Evolutionary conservation across 2,329 filamentous ascomycete species (phyloP), one percentile per base, ranked within the genome.

Genomic region (Cytospora leucostoma): DNA sequence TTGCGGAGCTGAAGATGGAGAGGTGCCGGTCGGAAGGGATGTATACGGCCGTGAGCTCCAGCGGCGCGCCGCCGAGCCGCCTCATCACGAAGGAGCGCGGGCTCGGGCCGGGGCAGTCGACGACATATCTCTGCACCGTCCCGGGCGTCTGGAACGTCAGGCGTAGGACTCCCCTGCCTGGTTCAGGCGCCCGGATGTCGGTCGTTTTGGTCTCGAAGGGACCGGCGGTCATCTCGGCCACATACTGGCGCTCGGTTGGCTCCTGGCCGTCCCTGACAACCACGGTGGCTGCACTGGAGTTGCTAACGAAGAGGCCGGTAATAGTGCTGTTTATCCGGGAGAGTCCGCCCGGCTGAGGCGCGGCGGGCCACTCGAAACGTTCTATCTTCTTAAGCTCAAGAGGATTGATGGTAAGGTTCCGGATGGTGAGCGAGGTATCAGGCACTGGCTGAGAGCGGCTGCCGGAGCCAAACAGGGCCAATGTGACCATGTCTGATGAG

Each of bases 1-100:
- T 82, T 17, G 88, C 83, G 6, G 88, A 92, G 66, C 88, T 91
- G 76, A 89, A 88, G 65, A 98, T 80, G 49, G 85, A 77, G 11
- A 89, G 76, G 70, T 84, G 80, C 34, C 83, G 81, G 59, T 81
- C 79, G 7, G 79, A 71, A 7, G 81, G 81, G 11, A 89, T 76
- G 77, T 88, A 92, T 63, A 93, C 80, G 38, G 83, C 86, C 0
- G 89, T 91, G 68, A 90, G 84, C 63, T 83, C 80, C 73, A 85
- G 78, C 49, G 19, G 63, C 47, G 11, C 19, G 10, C 63, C 37
- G 66, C n/a, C 57, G 37, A 56, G 65, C 44, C 59, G 66, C 32
- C 70, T 70, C 62, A 63, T 65, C 33, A 68, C 61, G 34, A 34
- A 70, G 38, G 86, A 88, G 67, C 83, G 83, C 57, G 76, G 76